Conservation (phyloP, 225 moss, liverwort and hornwort species). For the Rhytidiadelphus loreus region DNA sequence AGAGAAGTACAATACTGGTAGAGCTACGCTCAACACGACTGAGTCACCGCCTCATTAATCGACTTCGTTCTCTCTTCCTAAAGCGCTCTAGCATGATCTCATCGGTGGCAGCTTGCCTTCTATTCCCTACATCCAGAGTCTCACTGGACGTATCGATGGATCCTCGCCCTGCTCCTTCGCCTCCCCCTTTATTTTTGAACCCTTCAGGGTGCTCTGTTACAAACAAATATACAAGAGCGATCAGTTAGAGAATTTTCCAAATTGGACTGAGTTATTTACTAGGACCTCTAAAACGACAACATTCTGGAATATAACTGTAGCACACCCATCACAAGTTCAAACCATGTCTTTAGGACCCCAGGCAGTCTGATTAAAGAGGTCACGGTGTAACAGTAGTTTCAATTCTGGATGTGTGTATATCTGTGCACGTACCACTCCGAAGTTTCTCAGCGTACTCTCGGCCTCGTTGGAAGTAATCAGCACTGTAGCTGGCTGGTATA, state of each 20-base stretch:
- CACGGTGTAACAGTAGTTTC: neutral
- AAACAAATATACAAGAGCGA: neutral
- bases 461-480: constrained; percentile 92
- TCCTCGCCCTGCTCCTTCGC: constrained; percentile 43
- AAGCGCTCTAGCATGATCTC: constrained; percentile 94
- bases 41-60: constrained; percentile 77
- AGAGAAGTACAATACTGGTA: neutral
- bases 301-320: neutral
- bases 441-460: constrained; percentile 98
- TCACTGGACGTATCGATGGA: constrained; percentile 45
- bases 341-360: neutral
- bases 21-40: neutral
- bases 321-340: neutral
- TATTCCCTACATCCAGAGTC: constrained; percentile 61
- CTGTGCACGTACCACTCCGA: constrained; percentile 13
- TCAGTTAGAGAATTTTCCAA: neutral
- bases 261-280: neutral
- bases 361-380: neutral
- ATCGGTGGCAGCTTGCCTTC: constrained; percentile 94
- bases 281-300: neutral
- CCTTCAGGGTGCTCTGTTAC: constrained; percentile 70
- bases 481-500: constrained; percentile 94
- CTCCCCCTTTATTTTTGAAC: constrained; percentile 61
- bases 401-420: neutral
- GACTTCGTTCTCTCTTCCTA: constrained; percentile 84